These are phyloP conservation scores for Trichoderma erinaceum DNA, from an alignment of 495 filamentous ascomycete genomes.

Conservation along the genomic window DNA sequence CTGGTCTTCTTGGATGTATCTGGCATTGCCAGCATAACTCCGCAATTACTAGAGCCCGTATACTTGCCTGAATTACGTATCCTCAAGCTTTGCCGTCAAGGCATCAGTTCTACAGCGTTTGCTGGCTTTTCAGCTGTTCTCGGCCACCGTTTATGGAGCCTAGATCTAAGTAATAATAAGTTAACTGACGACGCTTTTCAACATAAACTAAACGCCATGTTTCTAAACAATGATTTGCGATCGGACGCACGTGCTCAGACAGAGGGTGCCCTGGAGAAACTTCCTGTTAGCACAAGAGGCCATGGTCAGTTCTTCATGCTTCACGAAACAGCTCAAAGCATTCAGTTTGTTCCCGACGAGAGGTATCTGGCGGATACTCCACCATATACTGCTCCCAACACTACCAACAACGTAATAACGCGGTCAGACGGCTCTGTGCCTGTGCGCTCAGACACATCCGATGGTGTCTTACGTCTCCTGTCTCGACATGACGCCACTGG, in stretches of 20 bases:
- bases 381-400: neutral
- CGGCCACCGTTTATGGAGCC: slow-evolving; percentile 35
- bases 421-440: slow-evolving; percentile 30
- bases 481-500: slow-evolving; percentile 18
- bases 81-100: slow-evolving; percentile 32
- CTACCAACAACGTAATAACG: slow-evolving; percentile 13
- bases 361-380: neutral
- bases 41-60: slow-evolving; percentile 21
- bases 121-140: slow-evolving; percentile 28
- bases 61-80: slow-evolving; percentile 35
- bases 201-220: slow-evolving; percentile 20
- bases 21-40: slow-evolving; percentile 24
- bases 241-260: slow-evolving; percentile 26
- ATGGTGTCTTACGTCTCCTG: slow-evolving; percentile 26
- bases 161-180: slow-evolving; percentile 40
- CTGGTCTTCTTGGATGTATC: slow-evolving; percentile 44
- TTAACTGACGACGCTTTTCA: slow-evolving; percentile 32
- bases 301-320: slow-evolving; percentile 34
- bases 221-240: slow-evolving; percentile 24
- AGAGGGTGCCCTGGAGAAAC: slow-evolving; percentile 26
- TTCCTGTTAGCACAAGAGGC: slow-evolving; percentile 1
- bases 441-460: slow-evolving; percentile 28
- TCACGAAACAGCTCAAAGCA: slow-evolving; percentile 33
- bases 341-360: neutral
- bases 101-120: slow-evolving; percentile 31